A percentile compares a stretch with the other conserved stretches of the same genome.
phyloP scores from a whole-genome alignment of 352 stramenopile genomes.

The Phytopythium boreale region DNA sequence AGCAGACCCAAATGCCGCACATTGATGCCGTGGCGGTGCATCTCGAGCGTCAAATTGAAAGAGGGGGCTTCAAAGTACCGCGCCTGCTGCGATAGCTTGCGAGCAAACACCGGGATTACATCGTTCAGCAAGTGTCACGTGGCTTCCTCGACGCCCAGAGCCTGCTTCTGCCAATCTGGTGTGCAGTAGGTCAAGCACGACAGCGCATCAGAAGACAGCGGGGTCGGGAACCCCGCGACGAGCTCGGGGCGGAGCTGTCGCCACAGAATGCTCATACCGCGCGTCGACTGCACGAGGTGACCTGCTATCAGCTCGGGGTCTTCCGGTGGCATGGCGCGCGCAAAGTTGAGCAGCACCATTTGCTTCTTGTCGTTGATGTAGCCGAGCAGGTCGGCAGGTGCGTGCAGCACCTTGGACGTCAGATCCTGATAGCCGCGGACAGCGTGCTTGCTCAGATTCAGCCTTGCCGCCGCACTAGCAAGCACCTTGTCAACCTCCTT shows the following conservation, averaged over 20 bases:
- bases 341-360: conserved; percentile 84
- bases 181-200: conserved; percentile 84
- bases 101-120: conserved; percentile 74
- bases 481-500: conserved; percentile 80
- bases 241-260: conserved; percentile 87
- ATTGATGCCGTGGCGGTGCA: conserved; percentile 90
- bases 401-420: conserved; percentile 76
- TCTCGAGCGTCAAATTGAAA: conserved; percentile 71
- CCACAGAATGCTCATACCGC: conserved; percentile 92
- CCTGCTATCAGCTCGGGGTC: conserved; percentile 65
- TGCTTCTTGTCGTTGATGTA: conserved; percentile 58
- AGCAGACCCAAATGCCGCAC: conserved; percentile 87
- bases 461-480: conserved; percentile 37
- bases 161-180: conserved; percentile 83
- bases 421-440: conserved; percentile 87
- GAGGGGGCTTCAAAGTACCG: conserved; percentile 45
- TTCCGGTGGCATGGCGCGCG: conserved; percentile 84
- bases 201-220: conserved; percentile 83
- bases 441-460: conserved; percentile 86
- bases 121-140: conserved; percentile 72
- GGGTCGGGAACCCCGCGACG: conserved; percentile 39
- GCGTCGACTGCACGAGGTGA: conserved; percentile 72
- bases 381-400: conserved; percentile 76
- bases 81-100: conserved; percentile 65
- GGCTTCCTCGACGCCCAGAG: conserved; percentile 57